Base-by-base conservation (phyloP, 768 basidiomycete species). In the Leccinum boreale region DNA sequence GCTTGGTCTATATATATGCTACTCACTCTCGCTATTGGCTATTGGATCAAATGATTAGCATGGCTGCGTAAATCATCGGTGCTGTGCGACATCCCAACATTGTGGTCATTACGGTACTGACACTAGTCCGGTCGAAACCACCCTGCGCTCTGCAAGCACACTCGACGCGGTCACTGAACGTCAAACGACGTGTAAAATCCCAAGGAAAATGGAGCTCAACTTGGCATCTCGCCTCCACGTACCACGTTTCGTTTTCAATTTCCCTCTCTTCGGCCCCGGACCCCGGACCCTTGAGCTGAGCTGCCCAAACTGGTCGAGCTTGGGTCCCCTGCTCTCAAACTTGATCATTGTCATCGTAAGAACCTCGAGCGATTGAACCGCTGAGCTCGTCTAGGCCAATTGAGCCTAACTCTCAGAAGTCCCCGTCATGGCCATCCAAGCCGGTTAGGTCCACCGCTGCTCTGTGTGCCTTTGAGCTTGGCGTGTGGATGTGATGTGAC, bases 401-500 rank as follows among this genome's bases (percentile, higher is more conserved):
- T 28, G 5, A 17, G 29, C 7, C 35, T 19, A 10, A 44, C 19
- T 44, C n/a, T n/a, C 42, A n/a, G 42, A 44, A 14, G 35, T 7
- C 35, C 15, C 15, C 35, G 35, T 36, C 35, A 9, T 21, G 42
- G 19, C 4, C 42, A 58, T 58, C 52, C 11, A 10, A 29, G 29
- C 29, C 29, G 11, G 29, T 29, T 29, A 29, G 29, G 29, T 29
- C 4, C 48, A 19, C 57, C 55, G 5, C 15, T 62, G 29, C n/a
- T 67, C 7, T 67, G 62, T 42, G 19, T 51, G 2, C 65, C 65
- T 2, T n/a, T 50, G 17, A 54, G 47, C 31, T 0, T 17, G 12
- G 31, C 31, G 39, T 4, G 42, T 2, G 21, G 0, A 33, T 33
- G 12, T 14, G 12, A 5, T 33, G 12, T 33, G 31, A 53, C 39